A percentile compares a stretch with the other conserved stretches of the same genome.
Evolutionary conservation across 2,329 filamentous ascomycete genomes (phyloP).

Genomic region (Cercospora zeina): DNA sequence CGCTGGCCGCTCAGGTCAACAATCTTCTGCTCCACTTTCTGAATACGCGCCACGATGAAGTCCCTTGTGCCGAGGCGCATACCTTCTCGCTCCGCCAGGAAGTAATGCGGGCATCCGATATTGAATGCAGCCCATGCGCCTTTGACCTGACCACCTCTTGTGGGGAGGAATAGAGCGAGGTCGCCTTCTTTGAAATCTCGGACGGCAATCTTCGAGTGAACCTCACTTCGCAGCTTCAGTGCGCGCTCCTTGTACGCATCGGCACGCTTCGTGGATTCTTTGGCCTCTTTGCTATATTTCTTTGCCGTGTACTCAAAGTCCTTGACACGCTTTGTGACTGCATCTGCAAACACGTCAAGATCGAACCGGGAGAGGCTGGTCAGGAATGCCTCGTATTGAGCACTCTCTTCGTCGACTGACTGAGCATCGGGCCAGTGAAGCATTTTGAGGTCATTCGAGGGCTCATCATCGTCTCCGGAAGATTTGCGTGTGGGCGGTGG

Average conservation of each 20-base stretch:
- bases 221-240: conserved; percentile 75
- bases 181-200: conserved; percentile 96
- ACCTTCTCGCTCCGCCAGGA: conserved; percentile 85
- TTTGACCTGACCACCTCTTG: conserved; percentile 80
- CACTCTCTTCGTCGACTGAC: conserved; percentile 65
- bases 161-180: conserved; percentile 88
- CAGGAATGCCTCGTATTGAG: conserved; percentile 74
- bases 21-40: conserved; percentile 85
- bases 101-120: conserved; percentile 94
- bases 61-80: conserved; percentile 83
- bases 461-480: conserved; percentile 46
- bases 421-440: conserved; percentile 79
- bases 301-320: conserved; percentile 91
- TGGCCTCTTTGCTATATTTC: conserved; percentile 88
- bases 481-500: conserved; percentile 58
- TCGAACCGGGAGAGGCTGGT: conserved; percentile 75
- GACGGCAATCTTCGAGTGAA: conserved; percentile 94
- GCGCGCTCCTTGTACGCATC: conserved; percentile 77
- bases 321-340: conserved; percentile 83
- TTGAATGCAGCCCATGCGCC: conserved; percentile 99
- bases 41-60: conserved; percentile 95
- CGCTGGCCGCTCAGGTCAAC: conserved; percentile 70
- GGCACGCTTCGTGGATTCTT: conserved; percentile 50
- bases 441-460: conserved; percentile 62
- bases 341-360: conserved; percentile 78